A percentile compares a stretch with the other conserved stretches of the same genome.
Conservation (phyloP, 192 early-diverging fungal genomes). For the Spinellus fusiger region DNA sequence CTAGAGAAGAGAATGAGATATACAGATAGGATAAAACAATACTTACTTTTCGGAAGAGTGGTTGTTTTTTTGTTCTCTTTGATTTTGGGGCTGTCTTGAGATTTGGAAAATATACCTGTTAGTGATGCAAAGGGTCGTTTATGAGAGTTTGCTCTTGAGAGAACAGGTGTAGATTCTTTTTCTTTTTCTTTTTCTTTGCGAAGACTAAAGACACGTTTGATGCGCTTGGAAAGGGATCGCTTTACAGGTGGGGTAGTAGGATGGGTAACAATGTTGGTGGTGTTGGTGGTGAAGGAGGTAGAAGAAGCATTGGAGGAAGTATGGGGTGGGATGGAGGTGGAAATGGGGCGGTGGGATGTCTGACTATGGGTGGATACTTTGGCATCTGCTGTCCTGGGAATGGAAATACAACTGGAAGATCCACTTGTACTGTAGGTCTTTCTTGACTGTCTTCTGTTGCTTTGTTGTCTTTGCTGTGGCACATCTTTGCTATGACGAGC, state of each 20-base stretch:
- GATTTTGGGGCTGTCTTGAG: neutral
- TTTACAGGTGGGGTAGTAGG: constrained; percentile 18
- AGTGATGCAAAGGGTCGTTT: constrained; percentile 6
- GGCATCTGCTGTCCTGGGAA: too few species aligned
- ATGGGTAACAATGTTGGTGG: neutral
- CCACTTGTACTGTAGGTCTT: neutral
- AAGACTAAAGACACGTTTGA: constrained; percentile 31
- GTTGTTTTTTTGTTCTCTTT: neutral
- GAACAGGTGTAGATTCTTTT: neutral
- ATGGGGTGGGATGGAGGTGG: neutral
- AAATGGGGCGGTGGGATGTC: neutral
- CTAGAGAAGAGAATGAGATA: neutral
- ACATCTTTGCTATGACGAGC: neutral
- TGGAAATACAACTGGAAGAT: neutral
- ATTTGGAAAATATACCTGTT: neutral
- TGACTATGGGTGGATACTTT: too few species aligned
- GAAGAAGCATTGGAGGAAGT: neutral
- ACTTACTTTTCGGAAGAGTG: constrained; percentile 15
- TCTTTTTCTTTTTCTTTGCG: constrained; percentile 8
- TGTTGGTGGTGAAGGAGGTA: neutral
- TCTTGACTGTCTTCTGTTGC: neutral
- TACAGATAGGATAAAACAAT: constrained; percentile 15
- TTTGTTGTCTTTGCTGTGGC: neutral
- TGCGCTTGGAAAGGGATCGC: constrained; percentile 21
- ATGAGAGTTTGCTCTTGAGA: neutral